Base-by-base conservation (phyloP, 1,284 basidiomycete genomes). In the Pseudozyma flocculosa region DNA sequence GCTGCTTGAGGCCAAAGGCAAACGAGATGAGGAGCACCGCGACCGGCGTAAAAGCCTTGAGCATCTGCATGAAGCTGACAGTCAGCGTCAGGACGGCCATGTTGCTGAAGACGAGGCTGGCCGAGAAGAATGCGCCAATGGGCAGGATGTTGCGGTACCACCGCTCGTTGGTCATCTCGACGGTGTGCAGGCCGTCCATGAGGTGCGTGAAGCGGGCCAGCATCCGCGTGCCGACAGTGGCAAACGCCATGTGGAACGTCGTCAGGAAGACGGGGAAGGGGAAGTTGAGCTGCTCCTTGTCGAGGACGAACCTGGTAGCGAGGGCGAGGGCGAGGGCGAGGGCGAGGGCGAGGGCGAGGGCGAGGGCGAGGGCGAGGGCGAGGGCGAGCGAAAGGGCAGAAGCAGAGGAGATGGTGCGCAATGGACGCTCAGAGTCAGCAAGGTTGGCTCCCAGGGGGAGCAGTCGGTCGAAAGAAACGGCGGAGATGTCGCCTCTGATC, bases 1-100 rank as follows among this genome's bases (percentile, higher is more conserved):
- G 90, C 59, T 95, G 91, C 78, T 92, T 88, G 59, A 93, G 86
- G 63, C 88, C 87, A 83, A 88, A 90, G 1, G 85, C 83, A 84
- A 93, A 96, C 9, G 92, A 93, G 74, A 96, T 93, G 65, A 97
- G 84, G 30, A 97, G 85, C 70, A 97, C 95, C 1, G 92, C 90
- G 15, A 96, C 93, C 0, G 93, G 92, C n/a, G 85, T 90, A 81
- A 97, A 97, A 9, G 93, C 94, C 85, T 95, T 95, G 81, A 96
- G 87, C 93, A 97, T 97, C 79, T 96, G 93, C 68, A 96, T 95
- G 80, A 93, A 96, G 1, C 89, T 86, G 26, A 96, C 90, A 61
- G 86, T 88, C 50, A 97, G 85, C 60, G 91, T 87, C 32, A 96
- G 86, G 79, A 96, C 96, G 15, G 93, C 92, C 50, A 90, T 92